These are phyloP conservation scores for Sutorius eximius DNA, from an alignment of 1,284 basidiomycete genomes.

Conservation along the genomic window DNA sequence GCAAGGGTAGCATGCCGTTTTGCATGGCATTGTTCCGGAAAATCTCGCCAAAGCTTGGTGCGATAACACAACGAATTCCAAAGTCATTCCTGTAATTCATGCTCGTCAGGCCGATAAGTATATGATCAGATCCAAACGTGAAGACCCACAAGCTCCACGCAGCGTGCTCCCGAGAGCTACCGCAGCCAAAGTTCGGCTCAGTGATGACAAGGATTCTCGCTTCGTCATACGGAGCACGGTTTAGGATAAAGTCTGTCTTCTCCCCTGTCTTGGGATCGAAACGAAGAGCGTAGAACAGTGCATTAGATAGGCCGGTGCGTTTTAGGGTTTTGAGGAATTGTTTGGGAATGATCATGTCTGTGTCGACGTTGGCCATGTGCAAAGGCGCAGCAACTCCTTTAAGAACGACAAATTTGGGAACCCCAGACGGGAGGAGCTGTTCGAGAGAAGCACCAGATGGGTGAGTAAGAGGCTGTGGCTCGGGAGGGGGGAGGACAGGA, in stretches of 20 bases:
- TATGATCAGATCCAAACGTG: not conserved
- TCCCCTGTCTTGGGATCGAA: slow-evolving; percentile 78
- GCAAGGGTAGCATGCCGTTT: slow-evolving; percentile 92
- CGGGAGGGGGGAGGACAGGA: slow-evolving; percentile 66
- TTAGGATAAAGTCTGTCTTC: slow-evolving; percentile 87
- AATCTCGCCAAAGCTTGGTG: slow-evolving; percentile 94
- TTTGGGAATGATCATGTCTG: slow-evolving; percentile 97
- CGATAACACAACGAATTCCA: slow-evolving; percentile 90
- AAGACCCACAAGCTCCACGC: slow-evolving; percentile 87
- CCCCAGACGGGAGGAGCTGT: slow-evolving; percentile 53
- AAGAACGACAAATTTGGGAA: slow-evolving; percentile 77
- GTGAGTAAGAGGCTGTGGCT: slow-evolving; percentile 45
- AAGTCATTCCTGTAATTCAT: slow-evolving; percentile 77
- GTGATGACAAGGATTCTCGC: slow-evolving; percentile 88
- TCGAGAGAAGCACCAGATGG: slow-evolving; percentile 34
- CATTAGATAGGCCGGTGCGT: slow-evolving; percentile 88
- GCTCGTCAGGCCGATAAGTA: slow-evolving; percentile 7
- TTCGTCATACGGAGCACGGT: slow-evolving; percentile 79
- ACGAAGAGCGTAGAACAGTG: slow-evolving; percentile 84
- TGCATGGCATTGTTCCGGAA: slow-evolving; percentile 94
- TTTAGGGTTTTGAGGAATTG: slow-evolving; percentile 96
- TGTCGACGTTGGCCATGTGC: slow-evolving; percentile 92
- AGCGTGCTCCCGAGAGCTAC: slow-evolving; percentile 92
- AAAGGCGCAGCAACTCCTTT: slow-evolving; percentile 89
- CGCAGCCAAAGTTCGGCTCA: slow-evolving; percentile 93